phyloP scores from a whole-genome alignment of 805 yeast genomes.

The Candida pini region DNA sequence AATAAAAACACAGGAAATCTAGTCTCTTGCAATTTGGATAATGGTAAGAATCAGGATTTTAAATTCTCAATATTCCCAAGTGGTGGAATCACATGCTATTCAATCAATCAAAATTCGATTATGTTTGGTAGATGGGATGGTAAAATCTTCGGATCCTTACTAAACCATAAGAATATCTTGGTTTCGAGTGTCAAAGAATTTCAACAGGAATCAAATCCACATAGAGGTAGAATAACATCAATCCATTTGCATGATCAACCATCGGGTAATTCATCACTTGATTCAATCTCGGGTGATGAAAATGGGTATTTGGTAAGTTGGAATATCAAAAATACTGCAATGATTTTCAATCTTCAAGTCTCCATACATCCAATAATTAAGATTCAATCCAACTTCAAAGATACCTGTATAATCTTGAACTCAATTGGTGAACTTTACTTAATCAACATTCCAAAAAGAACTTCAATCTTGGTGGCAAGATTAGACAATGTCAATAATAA shows the following conservation, averaged over 20 bases:
- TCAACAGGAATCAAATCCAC: conserved; percentile 11
- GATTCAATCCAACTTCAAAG: conserved; percentile 26
- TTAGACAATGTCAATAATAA: conserved; percentile 2
- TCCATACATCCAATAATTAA: conserved; percentile 14
- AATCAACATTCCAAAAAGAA: conserved; percentile 15
- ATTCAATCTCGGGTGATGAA: conserved; percentile 28
- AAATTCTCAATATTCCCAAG: conserved; percentile 22
- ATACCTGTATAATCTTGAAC: conserved; percentile 18
- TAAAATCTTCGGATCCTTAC: conserved; percentile 21
- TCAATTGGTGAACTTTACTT: conserved; percentile 20
- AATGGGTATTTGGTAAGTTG: conserved; percentile 26
- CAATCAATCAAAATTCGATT: conserved; percentile 21
- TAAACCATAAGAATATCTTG: conserved; percentile 22
- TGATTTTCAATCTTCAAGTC: conserved; percentile 8
- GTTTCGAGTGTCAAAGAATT: conserved; percentile 19
- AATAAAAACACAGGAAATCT: conserved; percentile 23
- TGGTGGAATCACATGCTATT: conserved; percentile 27
- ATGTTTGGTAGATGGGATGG: conserved; percentile 32
- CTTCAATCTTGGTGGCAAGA: conserved; percentile 6
- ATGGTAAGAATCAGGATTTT: conserved; percentile 19
- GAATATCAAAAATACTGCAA: conserved; percentile 24
- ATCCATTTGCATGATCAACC: conserved; percentile 14
- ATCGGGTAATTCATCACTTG: conserved; percentile 23
- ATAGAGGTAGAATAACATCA: conserved; percentile 20
- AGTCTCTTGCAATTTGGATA: conserved; percentile 16